A percentile compares a stretch with the other conserved stretches of the same genome.
Evolutionary conservation across 805 yeast species (phyloP).

Genomic region (Saccharomyces cerevisiae): DNA sequence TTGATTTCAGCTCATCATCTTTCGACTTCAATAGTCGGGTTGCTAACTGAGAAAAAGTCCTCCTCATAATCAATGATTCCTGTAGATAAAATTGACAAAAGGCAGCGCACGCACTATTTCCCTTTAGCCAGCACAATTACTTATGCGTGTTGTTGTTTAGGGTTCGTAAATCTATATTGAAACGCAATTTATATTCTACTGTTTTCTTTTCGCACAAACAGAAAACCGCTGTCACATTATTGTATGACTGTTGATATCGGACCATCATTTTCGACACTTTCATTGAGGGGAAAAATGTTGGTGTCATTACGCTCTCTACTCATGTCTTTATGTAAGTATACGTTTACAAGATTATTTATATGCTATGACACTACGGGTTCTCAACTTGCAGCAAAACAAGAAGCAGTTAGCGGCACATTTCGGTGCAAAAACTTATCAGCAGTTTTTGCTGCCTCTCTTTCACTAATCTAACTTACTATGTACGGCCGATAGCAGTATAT

Average conservation of each 20-base stretch:
- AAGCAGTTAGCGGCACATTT: too few relatives aligned
- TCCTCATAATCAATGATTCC: slow-evolving; percentile 6
- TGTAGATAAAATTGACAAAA: background rate
- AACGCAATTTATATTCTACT: background rate
- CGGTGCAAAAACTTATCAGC: too few relatives aligned
- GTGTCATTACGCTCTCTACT: background rate
- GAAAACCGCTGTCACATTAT: background rate
- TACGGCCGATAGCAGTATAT: background rate
- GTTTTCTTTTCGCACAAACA: background rate
- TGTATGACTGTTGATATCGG: background rate
- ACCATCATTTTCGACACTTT: background rate
- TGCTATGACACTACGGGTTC: background rate
- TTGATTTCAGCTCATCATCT: slow-evolving; percentile 18
- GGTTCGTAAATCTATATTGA: background rate
- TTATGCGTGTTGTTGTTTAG: background rate
- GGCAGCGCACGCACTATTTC: background rate
- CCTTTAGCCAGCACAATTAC: background rate
- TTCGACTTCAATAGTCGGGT: slow-evolving; percentile 14
- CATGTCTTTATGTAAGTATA: background rate
- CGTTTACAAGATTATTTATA: too few relatives aligned
- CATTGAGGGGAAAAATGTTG: background rate
- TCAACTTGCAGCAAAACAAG: too few relatives aligned
- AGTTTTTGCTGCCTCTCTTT: background rate
- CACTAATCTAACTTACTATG: background rate
- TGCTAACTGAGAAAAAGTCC: slow-evolving; percentile 17